phyloP scores from a whole-genome alignment of 2,329 filamentous ascomycete species.

The Penicillium thymicola region DNA sequence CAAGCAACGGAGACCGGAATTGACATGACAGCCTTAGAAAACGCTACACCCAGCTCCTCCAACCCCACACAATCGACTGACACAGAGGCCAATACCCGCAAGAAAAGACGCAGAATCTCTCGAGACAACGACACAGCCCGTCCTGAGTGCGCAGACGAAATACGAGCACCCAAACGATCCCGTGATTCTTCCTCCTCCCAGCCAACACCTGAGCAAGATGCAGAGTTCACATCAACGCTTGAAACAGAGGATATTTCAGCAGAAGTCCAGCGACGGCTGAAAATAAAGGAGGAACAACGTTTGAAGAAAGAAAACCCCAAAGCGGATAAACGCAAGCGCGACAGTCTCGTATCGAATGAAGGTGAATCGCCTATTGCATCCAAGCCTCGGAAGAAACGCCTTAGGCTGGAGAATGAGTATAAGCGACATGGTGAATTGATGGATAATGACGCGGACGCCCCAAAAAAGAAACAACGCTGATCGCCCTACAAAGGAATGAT shows the following conservation, averaged over 20 bases:
- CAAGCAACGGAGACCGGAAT: background rate
- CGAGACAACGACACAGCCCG: background rate
- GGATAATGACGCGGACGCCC: constrained; percentile 1
- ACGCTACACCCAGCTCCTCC: background rate
- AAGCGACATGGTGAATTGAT: constrained; percentile 4
- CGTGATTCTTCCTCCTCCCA: constrained; percentile 10
- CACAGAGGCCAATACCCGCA: constrained; percentile 11
- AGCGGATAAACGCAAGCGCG: constrained; percentile 41
- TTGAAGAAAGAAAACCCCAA: constrained; percentile 28
- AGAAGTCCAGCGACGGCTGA: constrained; percentile 45
- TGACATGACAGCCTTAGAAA: background rate
- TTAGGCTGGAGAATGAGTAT: constrained; percentile 3
- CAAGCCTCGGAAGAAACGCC: constrained; percentile 24
- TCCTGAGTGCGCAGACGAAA: background rate
- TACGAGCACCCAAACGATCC: constrained; percentile 13
- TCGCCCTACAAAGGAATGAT: background rate
- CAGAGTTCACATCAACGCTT: constrained; percentile 25
- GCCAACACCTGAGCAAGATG: constrained; percentile 19
- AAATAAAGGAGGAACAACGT: constrained; percentile 42
- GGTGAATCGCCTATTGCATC: constrained; percentile 15
- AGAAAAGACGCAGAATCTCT: constrained; percentile 7
- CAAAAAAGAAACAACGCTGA: constrained; percentile 5
- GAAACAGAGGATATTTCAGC: constrained; percentile 46
- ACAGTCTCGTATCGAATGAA: constrained; percentile 33
- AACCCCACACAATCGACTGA: constrained; percentile 8